These are phyloP conservation scores for Dovyalis caffra DNA, from an alignment of 345 rosid genomes.

Conservation along the genomic window DNA sequence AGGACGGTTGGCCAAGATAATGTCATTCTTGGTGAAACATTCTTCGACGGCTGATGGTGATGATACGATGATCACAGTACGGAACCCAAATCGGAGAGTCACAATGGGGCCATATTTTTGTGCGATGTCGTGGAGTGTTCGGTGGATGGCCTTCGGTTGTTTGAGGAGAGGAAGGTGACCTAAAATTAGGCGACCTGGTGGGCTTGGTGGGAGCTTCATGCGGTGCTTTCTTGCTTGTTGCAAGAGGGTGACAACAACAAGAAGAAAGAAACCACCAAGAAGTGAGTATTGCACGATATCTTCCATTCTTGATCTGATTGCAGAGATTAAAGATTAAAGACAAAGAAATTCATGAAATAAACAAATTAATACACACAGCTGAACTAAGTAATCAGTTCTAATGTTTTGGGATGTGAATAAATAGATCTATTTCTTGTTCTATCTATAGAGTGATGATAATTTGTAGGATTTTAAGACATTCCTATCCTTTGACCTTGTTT, in stretches of 20 bases:
- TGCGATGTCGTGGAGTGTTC: conserved; percentile 30
- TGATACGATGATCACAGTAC: conserved; percentile 34
- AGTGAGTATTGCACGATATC: neutral
- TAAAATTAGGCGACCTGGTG: conserved; percentile 6
- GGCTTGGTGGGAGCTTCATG: conserved; percentile 15
- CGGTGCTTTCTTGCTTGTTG: neutral
- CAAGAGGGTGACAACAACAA: neutral
- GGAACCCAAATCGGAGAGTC: conserved; percentile 41
- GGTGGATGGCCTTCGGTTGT: conserved; percentile 15
- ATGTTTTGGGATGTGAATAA: neutral
- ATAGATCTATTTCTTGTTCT: neutral
- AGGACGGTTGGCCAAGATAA: conserved; percentile 56
- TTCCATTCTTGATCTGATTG: conserved; percentile 1
- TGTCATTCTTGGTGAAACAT: conserved; percentile 55
- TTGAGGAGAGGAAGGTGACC: conserved; percentile 24
- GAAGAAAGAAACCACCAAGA: neutral
- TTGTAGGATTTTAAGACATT: neutral
- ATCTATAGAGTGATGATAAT: neutral
- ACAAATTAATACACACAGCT: too few species aligned
- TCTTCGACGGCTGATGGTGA: conserved; percentile 36
- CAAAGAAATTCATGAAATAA: too few species aligned
- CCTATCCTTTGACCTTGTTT: neutral
- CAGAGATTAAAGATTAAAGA: too few species aligned
- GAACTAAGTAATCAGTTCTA: neutral
- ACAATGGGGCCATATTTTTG: conserved; percentile 38